These are phyloP conservation scores for Claviceps arundinis DNA, from an alignment of 2,329 filamentous ascomycete species.

Conservation along the genomic window DNA sequence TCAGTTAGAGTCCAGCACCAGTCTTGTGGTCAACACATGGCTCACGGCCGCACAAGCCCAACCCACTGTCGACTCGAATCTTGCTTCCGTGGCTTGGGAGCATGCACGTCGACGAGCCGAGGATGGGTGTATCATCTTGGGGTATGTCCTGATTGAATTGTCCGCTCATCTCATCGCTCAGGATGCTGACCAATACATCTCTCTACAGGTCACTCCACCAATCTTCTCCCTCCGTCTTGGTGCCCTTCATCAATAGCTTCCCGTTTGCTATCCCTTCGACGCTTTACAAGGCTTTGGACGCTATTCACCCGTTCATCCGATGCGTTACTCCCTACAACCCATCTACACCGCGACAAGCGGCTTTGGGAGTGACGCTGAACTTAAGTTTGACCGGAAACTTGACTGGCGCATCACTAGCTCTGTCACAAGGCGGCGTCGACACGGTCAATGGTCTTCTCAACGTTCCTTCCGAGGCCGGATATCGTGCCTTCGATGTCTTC, in stretches of 20 bases:
- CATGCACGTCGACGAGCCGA: conserved; percentile 89
- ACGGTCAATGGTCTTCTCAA: conserved; percentile 67
- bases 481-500: conserved; percentile 92
- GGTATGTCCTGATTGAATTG: conserved; percentile 38
- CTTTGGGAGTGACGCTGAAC: conserved; percentile 68
- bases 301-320: conserved; percentile 72
- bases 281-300: conserved; percentile 67
- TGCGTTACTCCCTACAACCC: conserved; percentile 83
- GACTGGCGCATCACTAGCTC: conserved; percentile 57
- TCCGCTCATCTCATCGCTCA: neutral
- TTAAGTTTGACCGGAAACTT: conserved; percentile 71
- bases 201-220: conserved; percentile 64
- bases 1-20: conserved; percentile 76
- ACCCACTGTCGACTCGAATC: conserved; percentile 61
- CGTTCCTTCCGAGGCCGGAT: conserved; percentile 66
- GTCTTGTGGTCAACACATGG: conserved; percentile 92
- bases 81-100: conserved; percentile 83
- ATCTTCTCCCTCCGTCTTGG: conserved; percentile 72
- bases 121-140: conserved; percentile 83
- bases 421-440: conserved; percentile 82
- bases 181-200: conserved; percentile 7
- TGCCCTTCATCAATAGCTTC: conserved; percentile 67
- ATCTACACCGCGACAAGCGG: conserved; percentile 66
- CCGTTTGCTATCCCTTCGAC: conserved; percentile 66
- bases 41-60: conserved; percentile 63